phyloP scores from a whole-genome alignment of 2,329 filamentous ascomycete genomes.

The Chaetomium olivaceum region DNA sequence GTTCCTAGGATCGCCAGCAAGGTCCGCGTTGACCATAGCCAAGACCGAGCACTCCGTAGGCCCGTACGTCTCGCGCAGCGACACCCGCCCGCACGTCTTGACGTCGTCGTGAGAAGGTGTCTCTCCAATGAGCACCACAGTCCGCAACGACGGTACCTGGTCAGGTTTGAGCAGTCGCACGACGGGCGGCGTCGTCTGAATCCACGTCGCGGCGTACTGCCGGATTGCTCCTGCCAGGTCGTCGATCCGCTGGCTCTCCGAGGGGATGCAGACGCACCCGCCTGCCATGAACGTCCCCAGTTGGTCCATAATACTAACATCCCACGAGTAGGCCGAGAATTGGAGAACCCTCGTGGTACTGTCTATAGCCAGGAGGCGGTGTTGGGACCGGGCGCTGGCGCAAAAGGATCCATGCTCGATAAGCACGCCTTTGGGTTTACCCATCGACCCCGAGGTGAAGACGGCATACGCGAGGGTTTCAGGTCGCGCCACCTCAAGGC shows the following conservation, averaged over 20 bases:
- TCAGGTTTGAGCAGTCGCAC: not conserved
- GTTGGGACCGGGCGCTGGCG: slow-evolving; percentile 3
- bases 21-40: not conserved
- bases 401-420: slow-evolving; percentile 1
- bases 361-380: not conserved
- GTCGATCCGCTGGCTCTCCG: slow-evolving; percentile 3
- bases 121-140: slow-evolving; percentile 1
- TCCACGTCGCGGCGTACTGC: slow-evolving; percentile 2
- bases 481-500: not conserved
- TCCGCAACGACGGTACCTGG: slow-evolving; percentile 1
- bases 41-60: slow-evolving; percentile 1
- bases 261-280: not conserved
- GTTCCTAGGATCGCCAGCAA: not conserved
- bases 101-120: slow-evolving; percentile 1
- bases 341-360: not conserved
- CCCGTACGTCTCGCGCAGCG: slow-evolving; percentile 1
- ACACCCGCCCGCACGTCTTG: slow-evolving; percentile 4
- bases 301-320: not conserved
- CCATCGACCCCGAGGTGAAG: slow-evolving; percentile 4
- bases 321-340: slow-evolving; percentile 1
- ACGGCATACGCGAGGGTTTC: slow-evolving; percentile 3
- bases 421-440: not conserved
- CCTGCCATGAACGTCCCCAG: not conserved
- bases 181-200: not conserved
- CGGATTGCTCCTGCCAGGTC: not conserved